A percentile compares a stretch with the other conserved stretches of the same genome.
These are phyloP conservation scores for Scolecobasidium constrictum DNA, from an alignment of 2,329 filamentous ascomycete species.

Conservation along the genomic window DNA sequence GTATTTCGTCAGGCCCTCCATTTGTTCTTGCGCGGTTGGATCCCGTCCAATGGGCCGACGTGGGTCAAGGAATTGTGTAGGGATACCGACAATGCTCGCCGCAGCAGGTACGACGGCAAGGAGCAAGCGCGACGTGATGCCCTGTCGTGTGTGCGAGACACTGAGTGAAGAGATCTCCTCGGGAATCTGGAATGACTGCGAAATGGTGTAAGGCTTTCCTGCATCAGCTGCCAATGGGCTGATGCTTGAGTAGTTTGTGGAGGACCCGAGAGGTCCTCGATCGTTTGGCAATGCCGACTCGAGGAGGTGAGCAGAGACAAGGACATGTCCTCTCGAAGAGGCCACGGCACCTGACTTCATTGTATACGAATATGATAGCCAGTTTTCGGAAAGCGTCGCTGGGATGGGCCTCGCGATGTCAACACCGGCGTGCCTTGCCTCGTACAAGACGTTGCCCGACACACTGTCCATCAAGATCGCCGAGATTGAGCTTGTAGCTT, in stretches of 20 bases:
- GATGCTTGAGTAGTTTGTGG: conserved; percentile 67
- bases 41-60: conserved; percentile 79
- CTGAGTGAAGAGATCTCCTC: conserved; percentile 69
- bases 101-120: conserved; percentile 66
- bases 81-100: conserved; percentile 68
- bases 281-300: conserved; percentile 78
- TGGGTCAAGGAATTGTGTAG: conserved; percentile 69
- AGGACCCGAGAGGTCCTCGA: conserved; percentile 63
- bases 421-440: conserved; percentile 59
- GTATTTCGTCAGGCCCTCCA: conserved; percentile 77
- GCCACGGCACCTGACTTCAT: conserved; percentile 30
- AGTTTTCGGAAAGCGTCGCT: conserved; percentile 82
- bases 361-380: conserved; percentile 77
- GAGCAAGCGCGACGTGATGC: conserved; percentile 75
- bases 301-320: conserved; percentile 80
- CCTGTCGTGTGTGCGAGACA: conserved; percentile 83
- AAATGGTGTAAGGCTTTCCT: conserved; percentile 61
- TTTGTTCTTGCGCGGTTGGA: conserved; percentile 63
- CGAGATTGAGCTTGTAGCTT: conserved; percentile 48
- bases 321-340: conserved; percentile 72
- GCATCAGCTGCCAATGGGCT: conserved; percentile 48
- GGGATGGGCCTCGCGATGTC: conserved; percentile 64
- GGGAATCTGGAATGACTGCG: conserved; percentile 71
- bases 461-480: conserved; percentile 78
- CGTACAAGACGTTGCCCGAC: conserved; percentile 69